A percentile compares a stretch with the other conserved stretches of the same genome.
Conservation (phyloP, 495 filamentous ascomycete genomes). For the Friedmanniomyces simplex region DNA sequence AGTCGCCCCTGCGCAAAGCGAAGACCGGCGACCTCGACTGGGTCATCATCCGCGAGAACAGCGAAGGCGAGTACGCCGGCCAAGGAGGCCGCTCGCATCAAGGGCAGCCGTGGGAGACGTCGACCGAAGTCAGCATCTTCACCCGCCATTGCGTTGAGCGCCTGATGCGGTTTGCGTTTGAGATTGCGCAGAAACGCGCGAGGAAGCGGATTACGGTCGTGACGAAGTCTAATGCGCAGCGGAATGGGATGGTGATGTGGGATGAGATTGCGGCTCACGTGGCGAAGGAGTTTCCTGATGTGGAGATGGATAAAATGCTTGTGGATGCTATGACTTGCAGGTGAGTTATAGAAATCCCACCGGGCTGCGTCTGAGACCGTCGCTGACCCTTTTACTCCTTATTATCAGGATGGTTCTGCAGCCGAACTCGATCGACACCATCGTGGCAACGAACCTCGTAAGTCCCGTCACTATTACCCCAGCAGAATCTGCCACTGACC, state of each 20-base stretch:
- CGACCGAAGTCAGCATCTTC: conserved; percentile 34
- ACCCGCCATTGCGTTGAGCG: conserved; percentile 30
- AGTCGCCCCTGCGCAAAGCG: conserved; percentile 24
- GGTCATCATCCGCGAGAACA: conserved; percentile 36
- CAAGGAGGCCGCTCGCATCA: conserved; percentile 30
- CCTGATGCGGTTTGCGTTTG: conserved; percentile 34
- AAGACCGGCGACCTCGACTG: conserved; percentile 29
- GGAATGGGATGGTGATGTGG: conserved; percentile 37
- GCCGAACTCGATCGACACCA: conserved; percentile 30
- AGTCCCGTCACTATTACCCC: background rate
- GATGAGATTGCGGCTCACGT: conserved; percentile 31
- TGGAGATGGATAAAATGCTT: conserved; percentile 33
- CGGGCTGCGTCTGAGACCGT: too few species aligned
- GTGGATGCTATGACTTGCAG: conserved; percentile 35
- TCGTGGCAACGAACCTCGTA: conserved; percentile 33
- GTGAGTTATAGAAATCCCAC: too few species aligned
- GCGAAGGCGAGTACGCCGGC: conserved; percentile 34
- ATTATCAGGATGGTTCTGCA: conserved; percentile 28
- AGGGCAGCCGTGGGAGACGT: conserved; percentile 21
- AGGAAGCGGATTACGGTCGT: conserved; percentile 34
- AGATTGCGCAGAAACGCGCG: conserved; percentile 26
- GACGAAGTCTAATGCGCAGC: conserved; percentile 33
- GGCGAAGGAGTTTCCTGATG: conserved; percentile 29
- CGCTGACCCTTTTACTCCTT: too few species aligned
- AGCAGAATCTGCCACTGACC: background rate